These are phyloP conservation scores for Solanum hybrid DNA, from an alignment of 305 asterid species.

Conservation along the genomic window DNA sequence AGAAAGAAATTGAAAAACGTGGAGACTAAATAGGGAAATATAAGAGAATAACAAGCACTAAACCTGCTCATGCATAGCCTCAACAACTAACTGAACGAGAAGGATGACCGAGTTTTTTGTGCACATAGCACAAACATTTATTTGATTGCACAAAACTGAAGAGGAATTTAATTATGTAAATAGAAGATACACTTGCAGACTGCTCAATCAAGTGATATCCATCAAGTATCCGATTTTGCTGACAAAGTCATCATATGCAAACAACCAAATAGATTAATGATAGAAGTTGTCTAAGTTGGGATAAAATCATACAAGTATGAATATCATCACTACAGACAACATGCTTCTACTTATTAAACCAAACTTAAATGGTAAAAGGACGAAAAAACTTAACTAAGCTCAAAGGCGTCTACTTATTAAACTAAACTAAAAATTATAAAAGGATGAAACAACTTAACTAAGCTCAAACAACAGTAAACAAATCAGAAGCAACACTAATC, in stretches of 20 bases:
- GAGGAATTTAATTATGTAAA: background rate
- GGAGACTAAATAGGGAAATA: background rate
- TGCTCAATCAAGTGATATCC: slow-evolving; percentile 44
- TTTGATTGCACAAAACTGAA: background rate
- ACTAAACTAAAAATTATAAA: background rate
- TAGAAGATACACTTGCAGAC: slow-evolving; percentile 26
- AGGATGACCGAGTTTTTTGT: background rate
- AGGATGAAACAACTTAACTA: background rate
- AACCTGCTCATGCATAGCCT: background rate
- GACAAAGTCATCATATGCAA: background rate
- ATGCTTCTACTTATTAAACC: background rate
- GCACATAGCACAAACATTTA: background rate
- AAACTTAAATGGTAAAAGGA: background rate
- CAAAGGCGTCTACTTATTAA: background rate
- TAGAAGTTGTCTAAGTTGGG: background rate
- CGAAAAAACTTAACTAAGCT: background rate
- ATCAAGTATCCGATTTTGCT: slow-evolving; percentile 16
- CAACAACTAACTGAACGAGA: background rate
- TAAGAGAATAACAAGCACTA: background rate
- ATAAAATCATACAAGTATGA: too few relatives aligned
- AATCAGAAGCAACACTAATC: background rate
- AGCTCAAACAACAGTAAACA: background rate
- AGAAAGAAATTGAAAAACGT: background rate
- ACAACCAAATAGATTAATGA: background rate
- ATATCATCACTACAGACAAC: background rate